Evolutionary conservation across 768 basidiomycete species (phyloP).

Genomic region (Russula emetica): DNA sequence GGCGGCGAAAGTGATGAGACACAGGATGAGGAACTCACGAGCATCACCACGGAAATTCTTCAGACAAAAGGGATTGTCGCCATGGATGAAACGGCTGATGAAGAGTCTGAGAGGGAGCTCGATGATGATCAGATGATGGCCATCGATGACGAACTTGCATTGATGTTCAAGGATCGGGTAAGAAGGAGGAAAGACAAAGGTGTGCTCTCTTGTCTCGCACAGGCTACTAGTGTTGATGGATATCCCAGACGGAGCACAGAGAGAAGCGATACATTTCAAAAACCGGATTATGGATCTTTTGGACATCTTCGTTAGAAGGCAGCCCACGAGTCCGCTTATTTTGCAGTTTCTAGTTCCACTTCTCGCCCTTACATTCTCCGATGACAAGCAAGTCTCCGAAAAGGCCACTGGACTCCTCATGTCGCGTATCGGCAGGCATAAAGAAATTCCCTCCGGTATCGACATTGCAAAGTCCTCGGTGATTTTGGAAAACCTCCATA

Average conservation of each 20-base stretch:
- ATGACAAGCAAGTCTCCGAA: conserved; percentile 85
- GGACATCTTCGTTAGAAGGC: conserved; percentile 75
- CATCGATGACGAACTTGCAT: conserved; percentile 86
- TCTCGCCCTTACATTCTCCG: conserved; percentile 66
- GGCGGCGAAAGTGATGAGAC: conserved; percentile 47
- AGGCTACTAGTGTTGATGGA: conserved; percentile 1
- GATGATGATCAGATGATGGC: conserved; percentile 99
- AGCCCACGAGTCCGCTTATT: conserved; percentile 66
- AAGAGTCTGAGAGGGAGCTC: conserved; percentile 65
- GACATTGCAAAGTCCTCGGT: conserved; percentile 43
- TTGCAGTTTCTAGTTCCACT: conserved; percentile 70
- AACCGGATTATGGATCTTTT: conserved; percentile 94
- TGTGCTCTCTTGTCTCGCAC: conserved; percentile 33
- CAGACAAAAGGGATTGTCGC: conserved; percentile 55
- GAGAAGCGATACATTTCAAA: conserved; percentile 94
- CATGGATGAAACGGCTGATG: conserved; percentile 53
- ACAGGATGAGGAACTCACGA: conserved; percentile 57
- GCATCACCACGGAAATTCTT: conserved; percentile 58
- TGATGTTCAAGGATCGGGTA: conserved; percentile 72
- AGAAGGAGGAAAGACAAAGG: conserved; percentile 61
- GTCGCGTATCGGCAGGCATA: conserved; percentile 67
- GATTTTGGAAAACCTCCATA: conserved; percentile 62
- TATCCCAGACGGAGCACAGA: conserved; percentile 58
- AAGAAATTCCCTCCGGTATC: conserved; percentile 52
- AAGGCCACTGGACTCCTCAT: conserved; percentile 81